Evolutionary conservation across 2,329 filamentous ascomycete species (phyloP).

Genomic region (Ascocoryne sarcoides): DNA sequence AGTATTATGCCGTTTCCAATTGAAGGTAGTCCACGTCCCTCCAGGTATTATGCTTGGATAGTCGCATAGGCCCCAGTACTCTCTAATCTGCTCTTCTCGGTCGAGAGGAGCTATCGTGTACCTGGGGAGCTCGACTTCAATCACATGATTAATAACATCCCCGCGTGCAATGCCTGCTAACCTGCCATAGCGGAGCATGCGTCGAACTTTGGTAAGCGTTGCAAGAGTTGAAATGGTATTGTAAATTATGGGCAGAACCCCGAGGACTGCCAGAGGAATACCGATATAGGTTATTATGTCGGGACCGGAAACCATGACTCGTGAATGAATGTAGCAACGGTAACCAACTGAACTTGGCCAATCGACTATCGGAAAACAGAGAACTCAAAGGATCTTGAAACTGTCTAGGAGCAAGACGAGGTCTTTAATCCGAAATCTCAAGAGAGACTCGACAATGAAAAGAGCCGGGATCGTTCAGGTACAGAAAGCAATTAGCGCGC

Average conservation of each 20-base stretch:
- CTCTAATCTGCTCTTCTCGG: slow-evolving; percentile 40
- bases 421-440: too few relatives aligned
- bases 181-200: slow-evolving; percentile 46
- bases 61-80: slow-evolving; percentile 50
- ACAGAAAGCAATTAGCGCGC: too few relatives aligned
- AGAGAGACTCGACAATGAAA: too few relatives aligned
- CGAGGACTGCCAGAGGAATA: slow-evolving; percentile 49
- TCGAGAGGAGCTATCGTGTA: slow-evolving; percentile 55
- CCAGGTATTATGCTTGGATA: slow-evolving; percentile 47
- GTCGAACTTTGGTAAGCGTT: slow-evolving; percentile 51
- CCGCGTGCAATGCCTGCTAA: slow-evolving; percentile 51
- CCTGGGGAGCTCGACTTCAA: slow-evolving; percentile 57
- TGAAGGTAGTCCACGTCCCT: slow-evolving; percentile 56
- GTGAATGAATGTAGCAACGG: too few relatives aligned
- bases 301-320: slow-evolving; percentile 16
- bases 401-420: too few relatives aligned
- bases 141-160: slow-evolving; percentile 56
- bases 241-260: slow-evolving; percentile 56
- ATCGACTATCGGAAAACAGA: too few relatives aligned
- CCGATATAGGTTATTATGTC: slow-evolving; percentile 48
- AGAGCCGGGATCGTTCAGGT: too few relatives aligned
- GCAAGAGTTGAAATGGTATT: slow-evolving; percentile 53
- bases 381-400: too few relatives aligned
- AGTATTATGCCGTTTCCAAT: slow-evolving; percentile 56
- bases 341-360: too few relatives aligned